These are phyloP conservation scores for Parathielavia hyrcaniae DNA, from an alignment of 495 filamentous ascomycete species.

Conservation along the genomic window DNA sequence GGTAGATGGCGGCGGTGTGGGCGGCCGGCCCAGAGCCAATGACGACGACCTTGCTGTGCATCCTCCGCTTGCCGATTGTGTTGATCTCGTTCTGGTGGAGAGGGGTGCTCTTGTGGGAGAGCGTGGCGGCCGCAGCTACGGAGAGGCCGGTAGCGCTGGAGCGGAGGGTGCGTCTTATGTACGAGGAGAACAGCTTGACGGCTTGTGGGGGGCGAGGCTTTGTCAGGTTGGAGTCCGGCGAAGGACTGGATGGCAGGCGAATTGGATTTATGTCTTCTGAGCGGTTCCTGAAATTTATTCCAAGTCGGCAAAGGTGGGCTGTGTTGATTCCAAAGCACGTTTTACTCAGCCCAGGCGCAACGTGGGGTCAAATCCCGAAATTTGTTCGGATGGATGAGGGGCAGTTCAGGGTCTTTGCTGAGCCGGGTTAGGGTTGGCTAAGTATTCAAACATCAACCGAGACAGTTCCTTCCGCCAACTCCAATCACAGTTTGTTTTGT, in stretches of 20 bases:
- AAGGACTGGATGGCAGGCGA: slow-evolving; percentile 3
- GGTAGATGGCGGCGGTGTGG: slow-evolving; percentile 94
- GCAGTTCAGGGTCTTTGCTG: background rate
- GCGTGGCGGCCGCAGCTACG: slow-evolving; percentile 55
- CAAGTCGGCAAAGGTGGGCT: background rate
- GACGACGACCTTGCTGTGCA: slow-evolving; percentile 78
- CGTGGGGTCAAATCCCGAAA: slow-evolving; percentile 11
- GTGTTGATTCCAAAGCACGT: background rate
- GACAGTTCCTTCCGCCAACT: too few relatives aligned
- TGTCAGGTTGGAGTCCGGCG: background rate
- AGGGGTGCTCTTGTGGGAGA: slow-evolving; percentile 58
- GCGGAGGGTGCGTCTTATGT: slow-evolving; percentile 50
- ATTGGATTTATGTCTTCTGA: slow-evolving; percentile 6
- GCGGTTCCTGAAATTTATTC: background rate
- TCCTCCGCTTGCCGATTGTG: slow-evolving; percentile 50
- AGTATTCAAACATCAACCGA: background rate
- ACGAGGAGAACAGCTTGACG: slow-evolving; percentile 83
- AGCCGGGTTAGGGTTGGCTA: slow-evolving; percentile 14
- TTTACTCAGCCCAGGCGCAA: slow-evolving; percentile 9
- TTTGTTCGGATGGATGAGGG: slow-evolving; percentile 10
- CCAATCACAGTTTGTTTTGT: slow-evolving; percentile 45
- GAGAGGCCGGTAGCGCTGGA: slow-evolving; percentile 55
- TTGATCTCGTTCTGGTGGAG: slow-evolving; percentile 47
- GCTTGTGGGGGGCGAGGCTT: slow-evolving; percentile 18
- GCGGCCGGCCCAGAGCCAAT: slow-evolving; percentile 94